Base-by-base conservation (phyloP, 768 basidiomycete genomes). In the Steccherinum ochraceum region DNA sequence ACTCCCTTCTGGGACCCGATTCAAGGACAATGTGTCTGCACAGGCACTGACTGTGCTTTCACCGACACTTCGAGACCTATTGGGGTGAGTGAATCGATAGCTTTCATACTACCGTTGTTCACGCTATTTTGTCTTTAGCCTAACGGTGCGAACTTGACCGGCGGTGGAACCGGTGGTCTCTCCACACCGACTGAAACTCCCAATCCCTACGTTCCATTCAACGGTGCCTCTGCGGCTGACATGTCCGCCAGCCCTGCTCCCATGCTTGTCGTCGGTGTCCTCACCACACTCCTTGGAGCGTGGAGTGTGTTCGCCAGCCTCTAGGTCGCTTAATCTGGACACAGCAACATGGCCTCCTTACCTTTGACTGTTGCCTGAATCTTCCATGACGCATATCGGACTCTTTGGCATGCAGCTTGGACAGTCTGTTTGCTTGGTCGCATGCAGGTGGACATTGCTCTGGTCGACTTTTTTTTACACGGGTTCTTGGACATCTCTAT, bases 1-100 rank as follows among this genome's bases (percentile, higher is more conserved):
- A 89, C 86, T 10, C 74, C 83, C 2, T 90, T 86, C 74, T 89
- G 86, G 85, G 87, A 90, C 64, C 89, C 89, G 1, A 74, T 89
- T 46, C 70, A 56, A 23, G 82, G 79, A 57, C 67, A 72, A 30
- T 90, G 89, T 56, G 67, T 83, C 47, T 90, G 87, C 67, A 74
- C 67, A 0, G 73, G 76, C 1, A 56, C 52, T 46, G 68, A 66
- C 1, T 90, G 89, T 63, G 68, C 73, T 0, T 90, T 89, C 65
- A 63, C 65, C 3, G 88, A 91, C 58, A 64, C 73, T 40, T 77
- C 83, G 18, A 71, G 83, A 40, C 75, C 83, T 3, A 82, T 86
- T 35, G 84, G 84, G 53, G 84, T 84, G 62, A 19, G 79, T 68
- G 24, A 13, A 25, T 53, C 54, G 5, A 41, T 49, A 50, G 35